Base-by-base conservation (phyloP, 116 monocot genomes). In the Phalaenopsis hybrid region DNA sequence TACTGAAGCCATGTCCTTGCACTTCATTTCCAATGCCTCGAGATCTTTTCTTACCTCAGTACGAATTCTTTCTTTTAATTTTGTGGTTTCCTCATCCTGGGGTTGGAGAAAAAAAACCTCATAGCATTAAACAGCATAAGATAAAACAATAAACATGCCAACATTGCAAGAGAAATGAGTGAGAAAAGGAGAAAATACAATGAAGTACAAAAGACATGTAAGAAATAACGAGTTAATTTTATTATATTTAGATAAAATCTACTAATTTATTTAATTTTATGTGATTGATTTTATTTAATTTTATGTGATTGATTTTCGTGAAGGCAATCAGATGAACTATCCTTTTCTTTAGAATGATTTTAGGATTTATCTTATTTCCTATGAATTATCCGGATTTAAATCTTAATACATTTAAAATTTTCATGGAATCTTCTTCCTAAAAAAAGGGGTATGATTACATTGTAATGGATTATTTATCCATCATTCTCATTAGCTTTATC, bases 61-160 rank as follows among this genome's bases (percentile, higher is more conserved):
- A 9, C 93, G 89, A 33, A 92, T 37, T 12, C 79, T 65, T 81
- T 98, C 98, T 86, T 95, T 98, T 81, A 93, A 79, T 86, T 88
- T 84, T 85, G 81, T 89, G 25, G 86, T 88, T 84, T 95, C 98
- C 79, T 90, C 87, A 82, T 89, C 89, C 98, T 98, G 86, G 80
- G 59, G 80, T 57, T 79, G 15, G 28, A 7, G 72, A 17, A 5
- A 11, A 61, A 21, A 72, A 59, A 79, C 6, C 23, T 46, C 46
- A 78, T 8, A 67, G 20, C 16, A 73, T 11, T 33, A 63, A 61
- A 45, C 48, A 31, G n/a, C 34, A 67, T 25, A 23, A 74, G 28
- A 44, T 44, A 18, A 76, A 77, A 74, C 1, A 28, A 77, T 1
- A 44, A 52, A 41, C 17, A n/a, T 33, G 41, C 8, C 44, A 48